phyloP scores from a whole-genome alignment of 208 protist genomes.

The Leishmania guyanensis region DNA sequence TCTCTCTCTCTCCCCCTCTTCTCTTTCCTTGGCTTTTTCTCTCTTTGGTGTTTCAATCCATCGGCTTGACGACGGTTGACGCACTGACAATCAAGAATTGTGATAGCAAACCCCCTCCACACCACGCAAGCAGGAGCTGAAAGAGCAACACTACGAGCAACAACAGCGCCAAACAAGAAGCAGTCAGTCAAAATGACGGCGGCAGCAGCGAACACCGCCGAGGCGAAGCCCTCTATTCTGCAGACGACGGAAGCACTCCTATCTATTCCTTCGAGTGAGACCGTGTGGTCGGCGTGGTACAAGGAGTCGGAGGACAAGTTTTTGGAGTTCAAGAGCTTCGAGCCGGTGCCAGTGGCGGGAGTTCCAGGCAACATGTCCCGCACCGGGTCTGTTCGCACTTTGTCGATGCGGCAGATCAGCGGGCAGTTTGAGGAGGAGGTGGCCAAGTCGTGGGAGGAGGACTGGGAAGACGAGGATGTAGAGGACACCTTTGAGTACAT shows the following conservation, averaged over 20 bases:
- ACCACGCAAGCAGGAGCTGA: too few species aligned
- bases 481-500: constrained; percentile 90
- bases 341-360: constrained; percentile 28
- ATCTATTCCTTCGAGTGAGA: constrained; percentile 56
- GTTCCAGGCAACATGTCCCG: constrained; percentile 30
- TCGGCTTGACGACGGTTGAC: neutral
- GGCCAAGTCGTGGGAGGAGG: constrained; percentile 89
- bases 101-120: neutral
- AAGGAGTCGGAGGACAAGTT: constrained; percentile 80
- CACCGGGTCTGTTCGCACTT: constrained; percentile 67
- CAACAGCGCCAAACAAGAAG: neutral
- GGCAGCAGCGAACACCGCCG: constrained; percentile 7
- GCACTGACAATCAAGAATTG: neutral
- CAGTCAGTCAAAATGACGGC: constrained; percentile 1
- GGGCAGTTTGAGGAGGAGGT: constrained; percentile 92
- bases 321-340: constrained; percentile 84
- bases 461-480: constrained; percentile 93
- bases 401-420: constrained; percentile 84
- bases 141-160: neutral
- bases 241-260: constrained; percentile 66
- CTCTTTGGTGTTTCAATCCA: neutral
- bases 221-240: constrained; percentile 41
- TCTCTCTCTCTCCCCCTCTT: neutral
- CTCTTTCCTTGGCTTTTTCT: neutral
- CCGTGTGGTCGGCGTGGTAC: constrained; percentile 88